Evolutionary conservation across 2,329 filamentous ascomycete species (phyloP).

Genomic region (Pestalotiopsis sp.): DNA sequence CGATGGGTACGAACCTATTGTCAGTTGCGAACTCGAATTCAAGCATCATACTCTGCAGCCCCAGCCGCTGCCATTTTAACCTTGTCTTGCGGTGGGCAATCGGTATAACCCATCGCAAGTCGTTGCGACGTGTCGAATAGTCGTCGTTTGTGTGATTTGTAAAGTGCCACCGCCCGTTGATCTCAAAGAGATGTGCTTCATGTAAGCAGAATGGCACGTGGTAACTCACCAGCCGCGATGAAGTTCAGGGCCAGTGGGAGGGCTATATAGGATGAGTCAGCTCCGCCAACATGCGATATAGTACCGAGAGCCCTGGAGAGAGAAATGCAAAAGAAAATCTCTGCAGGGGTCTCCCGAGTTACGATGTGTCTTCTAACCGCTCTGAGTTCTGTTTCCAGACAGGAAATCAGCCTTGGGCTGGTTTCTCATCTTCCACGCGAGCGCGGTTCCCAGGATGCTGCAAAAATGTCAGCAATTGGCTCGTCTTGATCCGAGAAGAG

Average conservation of each 20-base stretch:
- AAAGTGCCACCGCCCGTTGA: conserved; percentile 65
- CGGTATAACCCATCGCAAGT: neutral
- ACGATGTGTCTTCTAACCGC: conserved; percentile 60
- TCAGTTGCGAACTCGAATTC: conserved; percentile 25
- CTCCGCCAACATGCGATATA: conserved; percentile 4
- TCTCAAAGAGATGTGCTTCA: conserved; percentile 38
- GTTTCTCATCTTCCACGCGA: conserved; percentile 60
- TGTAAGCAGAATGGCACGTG: conserved; percentile 31
- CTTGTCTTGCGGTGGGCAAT: neutral
- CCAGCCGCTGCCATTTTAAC: neutral
- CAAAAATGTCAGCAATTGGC: neutral
- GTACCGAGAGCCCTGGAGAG: neutral
- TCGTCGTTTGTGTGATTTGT: conserved; percentile 11
- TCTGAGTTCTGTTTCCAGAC: conserved; percentile 79
- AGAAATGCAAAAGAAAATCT: neutral
- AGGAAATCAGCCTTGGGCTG: conserved; percentile 74
- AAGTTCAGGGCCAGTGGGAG: conserved; percentile 85
- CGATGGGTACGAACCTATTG: conserved; percentile 47
- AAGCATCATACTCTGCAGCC: conserved; percentile 18
- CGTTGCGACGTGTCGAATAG: neutral
- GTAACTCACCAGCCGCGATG: conserved; percentile 87
- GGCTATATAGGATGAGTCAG: conserved; percentile 53
- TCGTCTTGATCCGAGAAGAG: neutral
- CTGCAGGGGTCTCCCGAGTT: conserved; percentile 9
- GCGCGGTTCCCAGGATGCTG: conserved; percentile 65